phyloP scores from a whole-genome alignment of 1,284 basidiomycete genomes.

The Cystobasidium slooffiae region DNA sequence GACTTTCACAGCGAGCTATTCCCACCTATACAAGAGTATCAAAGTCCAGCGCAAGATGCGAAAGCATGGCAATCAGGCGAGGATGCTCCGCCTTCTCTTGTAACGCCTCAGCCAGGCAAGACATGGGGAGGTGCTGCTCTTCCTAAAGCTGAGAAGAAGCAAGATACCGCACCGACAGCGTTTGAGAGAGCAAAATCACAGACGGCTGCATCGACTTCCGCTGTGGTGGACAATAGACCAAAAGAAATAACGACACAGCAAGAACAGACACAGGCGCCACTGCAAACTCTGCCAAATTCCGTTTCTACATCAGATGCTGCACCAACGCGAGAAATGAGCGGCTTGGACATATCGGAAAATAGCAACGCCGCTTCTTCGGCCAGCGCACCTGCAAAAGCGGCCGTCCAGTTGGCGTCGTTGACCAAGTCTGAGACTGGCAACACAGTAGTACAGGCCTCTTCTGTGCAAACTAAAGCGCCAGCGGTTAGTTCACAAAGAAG shows the following conservation, averaged over 20 bases:
- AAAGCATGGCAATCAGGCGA: slow-evolving; percentile 56
- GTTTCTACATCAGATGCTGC: neutral
- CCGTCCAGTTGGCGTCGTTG: neutral
- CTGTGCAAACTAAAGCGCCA: slow-evolving; percentile 20
- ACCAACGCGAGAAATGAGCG: neutral
- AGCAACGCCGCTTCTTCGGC: neutral
- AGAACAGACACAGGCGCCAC: neutral
- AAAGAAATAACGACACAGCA: too few relatives aligned
- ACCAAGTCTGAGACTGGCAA: neutral
- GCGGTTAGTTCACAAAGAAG: slow-evolving; percentile 7
- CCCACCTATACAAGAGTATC: slow-evolving; percentile 51
- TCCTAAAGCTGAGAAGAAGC: neutral
- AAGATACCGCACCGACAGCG: neutral
- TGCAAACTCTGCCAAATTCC: slow-evolving; percentile 49
- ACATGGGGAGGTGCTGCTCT: slow-evolving; percentile 3
- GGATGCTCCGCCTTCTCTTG: slow-evolving; percentile 44
- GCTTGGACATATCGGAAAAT: neutral
- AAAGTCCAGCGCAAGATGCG: slow-evolving; percentile 55
- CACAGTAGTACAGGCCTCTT: too few relatives aligned
- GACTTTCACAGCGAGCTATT: slow-evolving; percentile 60
- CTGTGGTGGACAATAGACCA: neutral
- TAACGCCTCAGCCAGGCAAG: slow-evolving; percentile 34
- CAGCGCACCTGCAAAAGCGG: neutral
- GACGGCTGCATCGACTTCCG: neutral
- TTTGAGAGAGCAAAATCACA: neutral